Conservation (phyloP, 306 rosid genomes). For the Gynostemma pentaphyllum region DNA sequence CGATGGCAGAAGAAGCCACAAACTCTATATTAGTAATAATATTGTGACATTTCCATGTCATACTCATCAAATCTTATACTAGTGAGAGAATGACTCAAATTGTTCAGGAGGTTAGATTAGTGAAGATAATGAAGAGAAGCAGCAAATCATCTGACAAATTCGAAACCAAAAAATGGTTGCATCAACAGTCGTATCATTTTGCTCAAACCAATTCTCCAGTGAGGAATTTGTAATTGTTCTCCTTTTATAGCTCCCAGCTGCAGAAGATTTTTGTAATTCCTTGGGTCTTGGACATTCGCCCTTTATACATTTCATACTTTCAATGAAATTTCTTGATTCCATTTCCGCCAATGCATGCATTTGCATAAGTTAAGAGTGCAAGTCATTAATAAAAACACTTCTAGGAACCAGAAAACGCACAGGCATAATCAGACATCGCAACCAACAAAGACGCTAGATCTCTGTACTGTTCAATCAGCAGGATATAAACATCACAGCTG, state of each 20-base stretch:
- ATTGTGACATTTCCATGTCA: not conserved
- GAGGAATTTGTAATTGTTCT: not conserved
- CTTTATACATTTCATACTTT: not conserved
- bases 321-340: not conserved
- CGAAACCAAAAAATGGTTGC: too few species aligned
- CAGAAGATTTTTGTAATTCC: not conserved
- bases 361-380: not conserved
- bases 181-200: not conserved
- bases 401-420: not conserved
- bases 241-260: not conserved
- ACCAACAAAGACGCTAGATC: not conserved
- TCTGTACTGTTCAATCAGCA: not conserved
- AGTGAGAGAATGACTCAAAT: not conserved
- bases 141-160: not conserved
- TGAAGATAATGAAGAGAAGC: not conserved
- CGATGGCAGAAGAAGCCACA: slow-evolving; percentile 3
- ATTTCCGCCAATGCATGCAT: not conserved
- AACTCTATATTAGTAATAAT: not conserved
- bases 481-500: not conserved
- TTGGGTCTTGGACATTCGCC: not conserved
- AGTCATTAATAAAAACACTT: not conserved
- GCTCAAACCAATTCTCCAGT: not conserved
- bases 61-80: not conserved
- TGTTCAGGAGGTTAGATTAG: not conserved
- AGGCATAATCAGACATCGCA: not conserved